phyloP scores from a whole-genome alignment of 2,329 filamentous ascomycete species.

The Aureobasidium sp. region DNA sequence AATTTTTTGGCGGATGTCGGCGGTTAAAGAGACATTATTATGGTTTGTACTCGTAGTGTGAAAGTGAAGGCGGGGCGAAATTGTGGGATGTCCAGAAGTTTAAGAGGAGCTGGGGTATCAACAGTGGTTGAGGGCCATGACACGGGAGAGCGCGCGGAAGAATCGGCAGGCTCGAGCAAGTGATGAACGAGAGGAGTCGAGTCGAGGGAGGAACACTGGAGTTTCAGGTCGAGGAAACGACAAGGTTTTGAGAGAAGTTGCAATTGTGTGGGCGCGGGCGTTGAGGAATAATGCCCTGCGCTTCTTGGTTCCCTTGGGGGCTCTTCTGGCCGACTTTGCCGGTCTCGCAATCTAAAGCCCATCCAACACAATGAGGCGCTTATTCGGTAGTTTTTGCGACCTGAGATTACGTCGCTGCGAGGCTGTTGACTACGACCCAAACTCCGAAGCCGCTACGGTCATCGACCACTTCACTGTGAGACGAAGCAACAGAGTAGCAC shows the following conservation, averaged over 20 bases:
- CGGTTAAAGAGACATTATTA: constrained; percentile 10
- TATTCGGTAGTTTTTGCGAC: neutral
- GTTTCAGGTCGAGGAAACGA: neutral
- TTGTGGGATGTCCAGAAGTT: neutral
- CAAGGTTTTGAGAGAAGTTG: constrained; percentile 4
- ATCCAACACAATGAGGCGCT: constrained; percentile 7
- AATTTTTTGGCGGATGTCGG: neutral
- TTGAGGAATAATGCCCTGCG: constrained; percentile 6
- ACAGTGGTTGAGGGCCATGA: neutral
- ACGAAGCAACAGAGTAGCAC: neutral
- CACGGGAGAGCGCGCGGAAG: neutral
- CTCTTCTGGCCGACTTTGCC: neutral
- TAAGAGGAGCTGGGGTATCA: neutral
- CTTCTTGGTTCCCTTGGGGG: neutral
- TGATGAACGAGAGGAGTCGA: neutral
- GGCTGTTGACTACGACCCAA: neutral
- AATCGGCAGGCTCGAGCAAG: neutral
- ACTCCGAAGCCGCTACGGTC: neutral
- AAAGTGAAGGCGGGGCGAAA: constrained; percentile 6
- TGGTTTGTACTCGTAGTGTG: neutral
- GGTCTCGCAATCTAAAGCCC: constrained; percentile 6
- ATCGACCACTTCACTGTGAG: neutral
- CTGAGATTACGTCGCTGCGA: constrained; percentile 1
- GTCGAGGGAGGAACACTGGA: neutral
- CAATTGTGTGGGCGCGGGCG: neutral